Evolutionary conservation across 768 basidiomycete species (phyloP), one percentile per base, ranked within the genome.

Genomic region (Tricholoma flavovirens): DNA sequence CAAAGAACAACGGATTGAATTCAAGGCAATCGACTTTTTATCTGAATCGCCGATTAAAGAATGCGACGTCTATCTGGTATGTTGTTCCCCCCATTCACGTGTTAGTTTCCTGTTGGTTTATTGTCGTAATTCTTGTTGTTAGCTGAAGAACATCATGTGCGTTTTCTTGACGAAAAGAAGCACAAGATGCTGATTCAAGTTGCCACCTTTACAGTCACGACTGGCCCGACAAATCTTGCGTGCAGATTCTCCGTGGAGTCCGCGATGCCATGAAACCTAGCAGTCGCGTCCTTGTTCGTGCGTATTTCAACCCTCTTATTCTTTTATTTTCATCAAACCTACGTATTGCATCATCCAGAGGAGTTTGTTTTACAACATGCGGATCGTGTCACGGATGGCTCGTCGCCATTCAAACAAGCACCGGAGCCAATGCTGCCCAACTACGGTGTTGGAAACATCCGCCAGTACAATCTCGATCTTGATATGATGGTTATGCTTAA

Each of bases 381-480:
- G 14, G 60, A 63, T 21, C 61, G 62, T 22, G 49, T 53, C 19
- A 45, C 59, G 5, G 59, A 62, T 5, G 54, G 53, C n/a, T 51
- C 61, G 11, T 55, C 59, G 17, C 35, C 38, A 1, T 58, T 63
- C 42, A 42, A 22, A 45, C 60, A 66, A 61, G 77, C 77, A 5
- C 78, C 78, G 0, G 68, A 73, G 50, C 80, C 79, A 0, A 60
- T 82, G 32, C 68, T 81, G 0, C 73, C 79, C 4, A 80, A 79
- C 62, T 80, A 73, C 54, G 78, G 78, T 5, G 67, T 68, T 15
- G 80, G 78, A 4, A 66, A 64, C 35, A 65, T 73, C 19, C 64
- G 73, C 15, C 65, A 68, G 45, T 81, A 80, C 62, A 69, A 73
- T 48, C 69, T 75, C 32, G 81, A 81, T 55, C 38, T 81, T 29